phyloP scores from a whole-genome alignment of 352 stramenopile genomes.

The Aphanomyces stellatus region DNA sequence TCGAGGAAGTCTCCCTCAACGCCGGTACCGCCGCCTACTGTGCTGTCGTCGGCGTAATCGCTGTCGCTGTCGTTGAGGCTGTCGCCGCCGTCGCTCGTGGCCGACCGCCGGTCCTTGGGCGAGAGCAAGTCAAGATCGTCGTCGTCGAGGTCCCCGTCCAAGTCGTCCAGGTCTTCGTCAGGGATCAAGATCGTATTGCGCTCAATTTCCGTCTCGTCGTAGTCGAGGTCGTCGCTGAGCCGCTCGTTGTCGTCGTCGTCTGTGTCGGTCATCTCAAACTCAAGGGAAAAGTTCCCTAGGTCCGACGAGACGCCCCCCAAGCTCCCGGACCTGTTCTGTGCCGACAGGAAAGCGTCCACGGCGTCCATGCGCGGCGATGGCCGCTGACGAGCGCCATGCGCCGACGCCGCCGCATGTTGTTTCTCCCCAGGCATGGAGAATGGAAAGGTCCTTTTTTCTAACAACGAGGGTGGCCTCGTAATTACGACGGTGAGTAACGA shows the following conservation, averaged over 20 bases:
- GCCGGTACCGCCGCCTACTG: constrained; percentile 24
- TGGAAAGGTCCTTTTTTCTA: not conserved
- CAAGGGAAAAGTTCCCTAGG: constrained; percentile 15
- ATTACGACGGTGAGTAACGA: not conserved
- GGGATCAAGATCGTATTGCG: constrained; percentile 20
- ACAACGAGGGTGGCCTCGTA: not conserved
- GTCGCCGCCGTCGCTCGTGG: constrained; percentile 41
- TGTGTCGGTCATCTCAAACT: not conserved
- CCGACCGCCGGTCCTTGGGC: constrained; percentile 1
- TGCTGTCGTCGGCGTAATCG: constrained; percentile 32
- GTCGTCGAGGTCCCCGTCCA: constrained; percentile 65
- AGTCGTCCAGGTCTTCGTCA: constrained; percentile 55
- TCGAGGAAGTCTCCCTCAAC: constrained; percentile 38
- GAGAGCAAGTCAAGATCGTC: constrained; percentile 40
- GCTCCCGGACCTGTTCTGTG: not conserved
- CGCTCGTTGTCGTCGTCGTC: constrained; percentile 16
- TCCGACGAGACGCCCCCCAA: not conserved
- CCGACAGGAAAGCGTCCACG: not conserved
- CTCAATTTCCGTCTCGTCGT: constrained; percentile 20
- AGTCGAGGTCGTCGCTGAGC: constrained; percentile 19
- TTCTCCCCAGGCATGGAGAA: not conserved
- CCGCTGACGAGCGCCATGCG: not conserved
- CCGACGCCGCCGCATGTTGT: not conserved
- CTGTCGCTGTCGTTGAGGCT: constrained; percentile 30
- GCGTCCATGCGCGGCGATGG: too few species aligned